phyloP scores from a whole-genome alignment of 2,329 filamentous ascomycete genomes.

The Calonectria montana region DNA sequence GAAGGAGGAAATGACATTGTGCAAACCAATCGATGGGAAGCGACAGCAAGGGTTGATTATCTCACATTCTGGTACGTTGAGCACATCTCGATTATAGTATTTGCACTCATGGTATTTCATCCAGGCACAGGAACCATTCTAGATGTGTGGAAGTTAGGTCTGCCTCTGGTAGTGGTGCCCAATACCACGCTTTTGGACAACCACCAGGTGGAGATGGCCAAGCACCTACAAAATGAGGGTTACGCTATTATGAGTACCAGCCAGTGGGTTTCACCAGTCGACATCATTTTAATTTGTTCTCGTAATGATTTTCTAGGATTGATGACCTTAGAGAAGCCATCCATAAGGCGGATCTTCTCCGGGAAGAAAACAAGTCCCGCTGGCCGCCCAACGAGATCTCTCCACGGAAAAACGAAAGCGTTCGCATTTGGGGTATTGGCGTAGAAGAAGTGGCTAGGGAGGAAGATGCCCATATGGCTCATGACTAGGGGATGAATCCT shows the following conservation, averaged over 20 bases:
- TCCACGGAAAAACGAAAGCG: constrained; percentile 24
- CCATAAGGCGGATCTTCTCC: constrained; percentile 50
- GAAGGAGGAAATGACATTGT: constrained; percentile 64
- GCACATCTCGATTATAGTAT: not conserved
- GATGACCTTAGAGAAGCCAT: constrained; percentile 50
- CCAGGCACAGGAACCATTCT: constrained; percentile 90
- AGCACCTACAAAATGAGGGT: constrained; percentile 77
- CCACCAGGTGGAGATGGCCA: constrained; percentile 89
- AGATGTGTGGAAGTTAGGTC: constrained; percentile 78
- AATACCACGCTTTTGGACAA: constrained; percentile 87
- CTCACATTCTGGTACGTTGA: constrained; percentile 82
- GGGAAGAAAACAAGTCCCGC: constrained; percentile 49
- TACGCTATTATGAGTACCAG: constrained; percentile 81
- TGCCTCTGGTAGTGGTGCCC: constrained; percentile 89
- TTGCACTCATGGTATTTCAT: constrained; percentile 19
- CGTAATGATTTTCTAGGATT: constrained; percentile 31
- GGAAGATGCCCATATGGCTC: constrained; percentile 51
- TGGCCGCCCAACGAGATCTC: constrained; percentile 47
- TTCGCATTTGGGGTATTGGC: constrained; percentile 51
- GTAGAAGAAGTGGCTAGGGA: constrained; percentile 48
- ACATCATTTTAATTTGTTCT: not conserved
- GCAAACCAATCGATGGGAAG: constrained; percentile 58
- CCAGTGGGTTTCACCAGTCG: constrained; percentile 60
- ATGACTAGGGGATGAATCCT: constrained; percentile 49
- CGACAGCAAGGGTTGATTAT: constrained; percentile 78